Conservation (phyloP, 192 early-diverging fungal genomes). For the Rhizophagus sp. region DNA sequence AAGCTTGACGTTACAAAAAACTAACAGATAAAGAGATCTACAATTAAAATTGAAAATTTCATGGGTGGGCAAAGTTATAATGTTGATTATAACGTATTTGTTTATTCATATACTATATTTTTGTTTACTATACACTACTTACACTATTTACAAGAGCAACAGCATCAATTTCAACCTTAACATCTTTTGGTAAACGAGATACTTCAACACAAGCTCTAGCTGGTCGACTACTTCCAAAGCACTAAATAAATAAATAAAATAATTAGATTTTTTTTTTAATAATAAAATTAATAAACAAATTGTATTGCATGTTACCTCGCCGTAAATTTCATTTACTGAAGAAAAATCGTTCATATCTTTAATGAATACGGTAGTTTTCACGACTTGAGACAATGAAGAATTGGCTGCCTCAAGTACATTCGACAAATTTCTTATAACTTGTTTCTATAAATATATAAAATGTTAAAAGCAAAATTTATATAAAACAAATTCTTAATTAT, state of each 20-base stretch:
- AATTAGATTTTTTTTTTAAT: not conserved
- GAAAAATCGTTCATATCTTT: slow-evolving; percentile 91
- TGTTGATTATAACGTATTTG: too few species aligned
- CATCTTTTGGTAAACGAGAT: slow-evolving; percentile 87
- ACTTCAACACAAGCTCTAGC: slow-evolving; percentile 86
- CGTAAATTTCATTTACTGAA: slow-evolving; percentile 89
- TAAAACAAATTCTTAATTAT: not conserved
- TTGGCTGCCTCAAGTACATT: slow-evolving; percentile 82
- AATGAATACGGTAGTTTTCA: slow-evolving; percentile 97
- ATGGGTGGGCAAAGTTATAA: too few species aligned
- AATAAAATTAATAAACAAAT: not conserved
- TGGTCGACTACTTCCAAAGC: slow-evolving; percentile 63
- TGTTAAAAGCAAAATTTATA: slow-evolving; percentile 1
- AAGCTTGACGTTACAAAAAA: too few species aligned
- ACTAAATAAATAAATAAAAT: slow-evolving; percentile 34
- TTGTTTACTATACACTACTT: too few species aligned
- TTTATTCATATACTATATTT: too few species aligned
- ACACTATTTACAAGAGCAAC: slow-evolving; percentile 56
- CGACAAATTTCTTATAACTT: slow-evolving; percentile 79
- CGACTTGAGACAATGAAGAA: slow-evolving; percentile 78
- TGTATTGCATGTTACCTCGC: slow-evolving; percentile 45
- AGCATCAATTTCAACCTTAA: slow-evolving; percentile 91
- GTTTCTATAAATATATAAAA: slow-evolving; percentile 35
- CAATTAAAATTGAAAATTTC: too few species aligned
- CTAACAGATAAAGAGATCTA: too few species aligned